A percentile compares a stretch with the other conserved stretches of the same genome.
Conservation (phyloP, 768 basidiomycete genomes). For the Agrocybe chaxingu region DNA sequence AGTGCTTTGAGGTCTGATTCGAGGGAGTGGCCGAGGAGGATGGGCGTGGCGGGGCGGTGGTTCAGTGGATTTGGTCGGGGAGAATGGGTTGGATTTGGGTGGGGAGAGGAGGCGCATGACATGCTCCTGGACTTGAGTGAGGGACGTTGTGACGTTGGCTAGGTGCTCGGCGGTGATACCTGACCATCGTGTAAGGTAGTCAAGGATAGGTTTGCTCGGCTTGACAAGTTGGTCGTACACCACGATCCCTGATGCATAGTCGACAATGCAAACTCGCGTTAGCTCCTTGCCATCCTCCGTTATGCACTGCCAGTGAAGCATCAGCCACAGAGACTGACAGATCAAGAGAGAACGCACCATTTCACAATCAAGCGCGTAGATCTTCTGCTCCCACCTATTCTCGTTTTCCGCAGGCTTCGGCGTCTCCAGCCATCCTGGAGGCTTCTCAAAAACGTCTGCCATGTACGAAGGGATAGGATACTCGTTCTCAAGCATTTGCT, state of each 20-base stretch:
- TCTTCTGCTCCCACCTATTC: slow-evolving; percentile 38
- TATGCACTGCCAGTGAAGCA: slow-evolving; percentile 54
- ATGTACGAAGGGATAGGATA: slow-evolving; percentile 88
- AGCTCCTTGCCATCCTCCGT: slow-evolving; percentile 91
- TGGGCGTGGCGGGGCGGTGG: slow-evolving; percentile 52
- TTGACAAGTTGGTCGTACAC: slow-evolving; percentile 90
- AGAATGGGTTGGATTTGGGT: slow-evolving; percentile 41
- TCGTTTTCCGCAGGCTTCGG: slow-evolving; percentile 37
- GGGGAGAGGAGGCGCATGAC: slow-evolving; percentile 63
- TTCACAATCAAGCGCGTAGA: slow-evolving; percentile 93
- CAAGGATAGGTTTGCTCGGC: slow-evolving; percentile 77
- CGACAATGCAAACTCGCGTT: slow-evolving; percentile 80
- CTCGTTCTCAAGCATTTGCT: slow-evolving; percentile 93
- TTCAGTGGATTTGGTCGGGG: slow-evolving; percentile 14
- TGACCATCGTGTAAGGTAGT: slow-evolving; percentile 97
- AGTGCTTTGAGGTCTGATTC: slow-evolving; percentile 92
- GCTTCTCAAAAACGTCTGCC: slow-evolving; percentile 63
- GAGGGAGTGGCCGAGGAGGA: slow-evolving; percentile 92
- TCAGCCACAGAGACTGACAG: slow-evolving; percentile 3
- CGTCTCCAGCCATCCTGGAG: slow-evolving; percentile 80
- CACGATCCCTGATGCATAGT: slow-evolving; percentile 66
- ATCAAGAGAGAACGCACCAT: slow-evolving; percentile 60
- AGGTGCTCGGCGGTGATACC: slow-evolving; percentile 85
- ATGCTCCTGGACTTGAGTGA: slow-evolving; percentile 73
- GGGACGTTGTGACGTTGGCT: slow-evolving; percentile 67